Conservation (phyloP, 2,329 filamentous ascomycete genomes). For the Xylariaceae sp. region DNA sequence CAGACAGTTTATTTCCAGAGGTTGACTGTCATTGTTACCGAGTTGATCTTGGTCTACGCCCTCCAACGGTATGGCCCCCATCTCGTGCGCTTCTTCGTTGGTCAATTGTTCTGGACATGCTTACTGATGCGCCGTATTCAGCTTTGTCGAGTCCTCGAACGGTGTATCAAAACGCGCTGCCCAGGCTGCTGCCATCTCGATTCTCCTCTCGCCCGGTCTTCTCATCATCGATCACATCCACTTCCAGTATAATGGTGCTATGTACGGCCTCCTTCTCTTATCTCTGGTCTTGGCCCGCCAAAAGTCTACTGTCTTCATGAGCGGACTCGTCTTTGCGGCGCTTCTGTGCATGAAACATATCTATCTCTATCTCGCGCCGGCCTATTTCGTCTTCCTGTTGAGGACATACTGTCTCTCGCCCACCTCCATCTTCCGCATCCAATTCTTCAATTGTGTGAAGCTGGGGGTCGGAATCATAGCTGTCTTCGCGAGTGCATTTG, state of each 20-base stretch:
- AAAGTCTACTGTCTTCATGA: conserved; percentile 66
- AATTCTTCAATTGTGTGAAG: conserved; percentile 75
- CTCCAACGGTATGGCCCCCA: conserved; percentile 58
- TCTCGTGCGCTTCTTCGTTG: background rate
- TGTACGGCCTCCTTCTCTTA: conserved; percentile 84
- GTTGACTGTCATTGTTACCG: conserved; percentile 77
- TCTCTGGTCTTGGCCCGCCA: conserved; percentile 79
- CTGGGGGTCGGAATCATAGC: conserved; percentile 66
- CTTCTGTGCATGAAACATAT: conserved; percentile 96
- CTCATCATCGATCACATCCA: conserved; percentile 95
- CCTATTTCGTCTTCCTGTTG: conserved; percentile 92
- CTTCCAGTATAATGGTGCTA: conserved; percentile 97
- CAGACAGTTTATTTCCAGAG: conserved; percentile 92
- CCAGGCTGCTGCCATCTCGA: conserved; percentile 80
- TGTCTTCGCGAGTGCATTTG: conserved; percentile 78
- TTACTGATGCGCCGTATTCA: conserved; percentile 32
- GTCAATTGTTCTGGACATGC: conserved; percentile 5
- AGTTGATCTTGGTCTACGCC: conserved; percentile 78
- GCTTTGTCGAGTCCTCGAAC: conserved; percentile 69
- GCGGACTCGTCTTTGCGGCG: conserved; percentile 76
- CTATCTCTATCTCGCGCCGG: conserved; percentile 90
- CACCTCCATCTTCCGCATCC: conserved; percentile 68
- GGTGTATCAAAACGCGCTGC: conserved; percentile 64
- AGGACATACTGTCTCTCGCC: conserved; percentile 80
- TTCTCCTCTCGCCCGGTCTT: conserved; percentile 85